Evolutionary conservation across 306 rosid genomes (phyloP).

Genomic region (Medicago arabica): DNA sequence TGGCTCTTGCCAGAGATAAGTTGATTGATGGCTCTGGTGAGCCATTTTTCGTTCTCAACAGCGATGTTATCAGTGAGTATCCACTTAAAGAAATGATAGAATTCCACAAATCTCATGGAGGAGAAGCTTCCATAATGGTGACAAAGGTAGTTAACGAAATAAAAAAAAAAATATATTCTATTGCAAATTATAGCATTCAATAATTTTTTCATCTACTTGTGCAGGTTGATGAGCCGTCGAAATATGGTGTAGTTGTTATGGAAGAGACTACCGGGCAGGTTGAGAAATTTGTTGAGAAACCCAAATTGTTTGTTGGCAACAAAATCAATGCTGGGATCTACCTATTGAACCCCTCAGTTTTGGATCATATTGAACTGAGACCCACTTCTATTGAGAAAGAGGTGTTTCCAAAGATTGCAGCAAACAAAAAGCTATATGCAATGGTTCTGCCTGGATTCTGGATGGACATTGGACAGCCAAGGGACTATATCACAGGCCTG

Average conservation of each 20-base stretch:
- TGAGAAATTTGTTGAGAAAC: constrained; percentile 94
- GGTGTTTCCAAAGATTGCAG: constrained; percentile 91
- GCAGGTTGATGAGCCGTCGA: constrained; percentile 98
- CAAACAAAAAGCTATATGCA: constrained; percentile 80
- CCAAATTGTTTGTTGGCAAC: constrained; percentile 95
- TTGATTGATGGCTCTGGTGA: constrained; percentile 75
- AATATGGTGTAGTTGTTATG: constrained; percentile 96
- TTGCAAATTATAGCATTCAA: constrained; percentile 16
- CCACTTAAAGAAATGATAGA: constrained; percentile 91
- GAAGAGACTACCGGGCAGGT: constrained; percentile 92
- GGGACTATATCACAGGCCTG: constrained; percentile 89
- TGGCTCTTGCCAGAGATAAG: constrained; percentile 99
- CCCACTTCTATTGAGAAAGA: constrained; percentile 99
- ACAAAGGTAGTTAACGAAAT: constrained; percentile 80
- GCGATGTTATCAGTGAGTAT: constrained; percentile 97
- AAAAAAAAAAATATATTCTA: neutral
- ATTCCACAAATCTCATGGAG: constrained; percentile 93
- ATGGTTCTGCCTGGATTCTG: constrained; percentile 99
- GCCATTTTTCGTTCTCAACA: constrained; percentile 97
- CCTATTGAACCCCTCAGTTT: constrained; percentile 83
- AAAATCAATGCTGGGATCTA: constrained; percentile 98
- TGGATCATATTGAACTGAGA: constrained; percentile 83
- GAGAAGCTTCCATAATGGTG: constrained; percentile 98
- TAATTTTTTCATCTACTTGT: constrained; percentile 40
- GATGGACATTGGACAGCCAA: constrained; percentile 99